Percentiles rank a stretch among this genome's conserved stretches.
Evolutionary conservation across 768 basidiomycete species (phyloP).

Genomic region (Mycena latifolia): DNA sequence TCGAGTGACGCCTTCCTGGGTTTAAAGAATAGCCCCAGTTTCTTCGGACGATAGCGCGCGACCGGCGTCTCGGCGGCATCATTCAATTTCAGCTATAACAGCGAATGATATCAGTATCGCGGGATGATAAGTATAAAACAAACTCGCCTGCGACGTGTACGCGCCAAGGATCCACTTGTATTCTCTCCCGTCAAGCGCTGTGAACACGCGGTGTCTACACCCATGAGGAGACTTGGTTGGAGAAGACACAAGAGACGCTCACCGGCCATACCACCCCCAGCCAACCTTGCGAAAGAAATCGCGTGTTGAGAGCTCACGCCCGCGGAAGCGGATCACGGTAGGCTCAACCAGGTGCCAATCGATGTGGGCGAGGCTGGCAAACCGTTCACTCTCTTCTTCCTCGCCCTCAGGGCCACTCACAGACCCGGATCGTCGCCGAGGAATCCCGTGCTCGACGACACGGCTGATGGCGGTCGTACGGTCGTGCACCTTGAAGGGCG

Average conservation of each 20-base stretch:
- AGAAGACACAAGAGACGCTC: neutral
- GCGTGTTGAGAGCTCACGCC: constrained; percentile 40
- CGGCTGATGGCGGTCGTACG: constrained; percentile 20
- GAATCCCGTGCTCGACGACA: constrained; percentile 20
- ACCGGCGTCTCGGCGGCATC: constrained; percentile 36
- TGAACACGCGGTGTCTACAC: constrained; percentile 48
- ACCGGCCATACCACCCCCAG: constrained; percentile 40
- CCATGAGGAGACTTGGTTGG: neutral
- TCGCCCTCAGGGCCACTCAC: neutral
- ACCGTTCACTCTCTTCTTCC: constrained; percentile 43
- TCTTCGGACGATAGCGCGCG: constrained; percentile 33
- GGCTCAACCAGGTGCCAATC: constrained; percentile 48
- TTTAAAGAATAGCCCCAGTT: constrained; percentile 28
- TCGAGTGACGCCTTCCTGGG: constrained; percentile 41
- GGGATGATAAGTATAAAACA: neutral
- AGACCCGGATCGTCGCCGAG: neutral
- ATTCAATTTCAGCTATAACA: constrained; percentile 36
- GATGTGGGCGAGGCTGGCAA: constrained; percentile 48
- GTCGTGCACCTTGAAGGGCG: constrained; percentile 39
- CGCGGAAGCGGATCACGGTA: too few relatives aligned
- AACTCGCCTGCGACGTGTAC: constrained; percentile 36
- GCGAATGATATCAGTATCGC: neutral
- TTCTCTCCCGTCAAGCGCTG: constrained; percentile 45
- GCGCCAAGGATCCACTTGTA: constrained; percentile 48
- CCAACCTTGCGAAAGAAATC: constrained; percentile 43